Base-by-base conservation (phyloP, 2,329 filamentous ascomycete species). In the Bipolaris bicolor region DNA sequence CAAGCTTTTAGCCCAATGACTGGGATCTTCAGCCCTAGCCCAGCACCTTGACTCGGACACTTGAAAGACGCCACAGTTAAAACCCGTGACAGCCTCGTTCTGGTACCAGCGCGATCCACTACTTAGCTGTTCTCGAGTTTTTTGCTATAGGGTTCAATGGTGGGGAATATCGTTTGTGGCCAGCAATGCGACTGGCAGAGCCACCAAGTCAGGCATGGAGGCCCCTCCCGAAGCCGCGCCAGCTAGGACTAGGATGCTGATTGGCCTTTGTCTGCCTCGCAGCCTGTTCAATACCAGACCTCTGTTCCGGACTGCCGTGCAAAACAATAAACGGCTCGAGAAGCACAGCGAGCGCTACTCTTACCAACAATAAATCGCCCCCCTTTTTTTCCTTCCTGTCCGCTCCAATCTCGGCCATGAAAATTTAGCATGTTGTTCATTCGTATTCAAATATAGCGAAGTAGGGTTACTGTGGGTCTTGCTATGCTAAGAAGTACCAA, bases 1-100 rank as follows among this genome's bases (percentile, higher is more conserved):
- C 50, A 60, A 60, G 58, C 58, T 54, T 60, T 49, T 46, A 33
- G 31, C 44, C 13, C 15, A 33, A 48, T 37, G 26, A 52, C 50
- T 24, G 43, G 54, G 36, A 45, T 49, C 13, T 26, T 48, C 54
- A 49, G 47, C 55, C 47, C 29, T 43, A 29, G 24, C 5, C 54
- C 34, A 36, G 13, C 50, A 31, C 16, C 49, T 18, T 53, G 53
- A 53, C 57, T 54, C 54, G 54, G 15, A 29, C 22, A 10, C 33
- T 20, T 24, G 29, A 36, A 60, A 43, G 50, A 53, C 49, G 29
- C 45, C 29, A 60, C 43, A 36, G 29, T 9, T 40, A 39, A 56
- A 57, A 24, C 16, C 43, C 37, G 26, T 43, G 20, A 33, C 44
- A 45, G 36, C 22, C 46, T 31, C 31, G 33, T 20, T 40, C 20